Evolutionary conservation across 2,329 filamentous ascomycete species (phyloP), one percentile per base, ranked within the genome.

Genomic region (Penicillium sp.): DNA sequence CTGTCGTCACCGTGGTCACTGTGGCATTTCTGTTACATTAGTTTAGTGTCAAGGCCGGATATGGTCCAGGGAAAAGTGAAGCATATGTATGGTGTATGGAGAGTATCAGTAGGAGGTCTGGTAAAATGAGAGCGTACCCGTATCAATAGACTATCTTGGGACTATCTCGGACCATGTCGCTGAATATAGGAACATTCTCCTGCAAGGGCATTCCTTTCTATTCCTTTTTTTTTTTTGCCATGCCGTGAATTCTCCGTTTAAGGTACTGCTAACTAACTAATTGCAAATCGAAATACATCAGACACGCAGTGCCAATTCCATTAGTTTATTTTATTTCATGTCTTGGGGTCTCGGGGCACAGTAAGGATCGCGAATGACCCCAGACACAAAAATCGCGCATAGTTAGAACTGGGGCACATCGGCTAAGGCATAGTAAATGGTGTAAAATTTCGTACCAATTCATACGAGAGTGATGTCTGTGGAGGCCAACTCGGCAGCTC

Each of bases 351-450:
- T 47, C 48, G 49, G 54, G 42, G 19, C n/a, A 48, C 51, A 47
- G 53, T 56, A 56, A 56, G 38, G 53, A 56, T 27, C 38, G 25
- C 12, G 35, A 50, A 54, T 27, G 38, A 51, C 55, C 55, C 55
- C 55, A 57, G 55, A 57, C 25, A 50, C 29, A 50, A 65, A 64
- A 67, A 67, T 67, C 65, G 65, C 65, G 65, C 65, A 67, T 67
- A 67, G 63, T 67, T 49, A 67, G 64, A 61, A 48, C 38, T 52
- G 53, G 60, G 57, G 53, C 37, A 60, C 50, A 60, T 65, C 56
- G 59, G 64, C 56, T 43, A 57, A 54, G 60, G 53, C 43, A 37
- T 50, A 54, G 38, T 52, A 51, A 49, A 8, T 40, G 15, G 35
- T 33, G 55, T 58, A 60, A 45, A 53, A 38, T 21, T 38, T 21